A percentile compares a stretch with the other conserved stretches of the same genome.
phyloP scores from a whole-genome alignment of 495 filamentous ascomycete species.

The Neurospora terricola region DNA sequence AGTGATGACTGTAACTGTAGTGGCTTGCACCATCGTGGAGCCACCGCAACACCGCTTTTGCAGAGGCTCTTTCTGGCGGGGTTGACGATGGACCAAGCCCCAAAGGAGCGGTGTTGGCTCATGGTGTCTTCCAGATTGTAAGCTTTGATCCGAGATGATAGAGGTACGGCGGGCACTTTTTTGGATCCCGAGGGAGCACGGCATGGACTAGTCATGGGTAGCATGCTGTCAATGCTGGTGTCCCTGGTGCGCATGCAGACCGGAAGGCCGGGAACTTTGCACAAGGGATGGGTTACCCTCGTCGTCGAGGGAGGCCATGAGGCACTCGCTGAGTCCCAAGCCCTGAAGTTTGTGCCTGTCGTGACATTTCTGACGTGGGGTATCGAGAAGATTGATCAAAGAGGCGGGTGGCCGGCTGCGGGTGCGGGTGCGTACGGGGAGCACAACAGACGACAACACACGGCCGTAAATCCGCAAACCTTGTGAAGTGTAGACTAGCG shows the following conservation, averaged over 20 bases:
- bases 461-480: conserved; percentile 13
- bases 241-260: conserved; percentile 9
- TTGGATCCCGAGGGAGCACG: neutral
- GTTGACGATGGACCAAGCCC: neutral
- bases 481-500: neutral
- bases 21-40: neutral
- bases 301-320: neutral
- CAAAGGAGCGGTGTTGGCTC: neutral
- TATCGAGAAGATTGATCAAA: neutral
- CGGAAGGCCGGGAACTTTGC: conserved; percentile 18
- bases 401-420: neutral
- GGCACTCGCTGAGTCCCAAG: neutral
- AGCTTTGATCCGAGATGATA: neutral
- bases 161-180: neutral
- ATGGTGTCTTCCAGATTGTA: neutral
- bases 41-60: neutral
- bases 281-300: neutral
- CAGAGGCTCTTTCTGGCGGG: neutral
- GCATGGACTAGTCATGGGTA: neutral
- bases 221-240: neutral
- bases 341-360: neutral
- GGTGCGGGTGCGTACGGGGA: conserved; percentile 1
- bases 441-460: conserved; percentile 10
- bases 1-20: neutral
- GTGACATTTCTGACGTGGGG: neutral